phyloP scores from a whole-genome alignment of 139 green algal species.

The Chlamydomonas schloesseri region DNA sequence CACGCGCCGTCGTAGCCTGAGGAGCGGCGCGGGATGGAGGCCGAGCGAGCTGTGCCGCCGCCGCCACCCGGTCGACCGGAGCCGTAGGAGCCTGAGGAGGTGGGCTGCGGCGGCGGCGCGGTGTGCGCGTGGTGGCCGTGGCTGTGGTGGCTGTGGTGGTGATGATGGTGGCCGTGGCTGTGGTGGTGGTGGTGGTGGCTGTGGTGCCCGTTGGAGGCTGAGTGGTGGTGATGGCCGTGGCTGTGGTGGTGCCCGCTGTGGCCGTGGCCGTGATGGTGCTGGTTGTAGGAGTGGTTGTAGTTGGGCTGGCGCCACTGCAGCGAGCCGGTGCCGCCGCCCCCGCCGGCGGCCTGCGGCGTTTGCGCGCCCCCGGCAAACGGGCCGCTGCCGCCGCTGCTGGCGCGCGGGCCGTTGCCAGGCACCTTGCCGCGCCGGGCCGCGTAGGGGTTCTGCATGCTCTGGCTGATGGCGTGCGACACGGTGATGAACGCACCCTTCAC shows the following conservation, averaged over 20 bases:
- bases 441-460: neutral
- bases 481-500: slow-evolving; percentile 42
- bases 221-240: neutral
- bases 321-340: too few species aligned
- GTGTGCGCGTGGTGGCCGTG: neutral
- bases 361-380: too few species aligned
- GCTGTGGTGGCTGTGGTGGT: neutral
- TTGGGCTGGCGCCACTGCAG: neutral
- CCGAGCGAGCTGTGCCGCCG: neutral
- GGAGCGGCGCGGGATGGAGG: neutral
- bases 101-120: neutral
- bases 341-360: too few species aligned
- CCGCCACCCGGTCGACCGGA: too few species aligned
- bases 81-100: too few species aligned
- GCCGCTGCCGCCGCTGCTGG: too few species aligned
- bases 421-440: neutral
- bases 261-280: neutral
- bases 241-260: neutral
- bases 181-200: neutral
- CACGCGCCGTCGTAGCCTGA: slow-evolving; percentile 5
- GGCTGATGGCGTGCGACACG: neutral
- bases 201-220: neutral
- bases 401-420: neutral
- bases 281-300: neutral
- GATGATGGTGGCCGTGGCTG: neutral